These are phyloP conservation scores for Rhizopogon salebrosus DNA, from an alignment of 768 basidiomycete genomes.

Conservation along the genomic window DNA sequence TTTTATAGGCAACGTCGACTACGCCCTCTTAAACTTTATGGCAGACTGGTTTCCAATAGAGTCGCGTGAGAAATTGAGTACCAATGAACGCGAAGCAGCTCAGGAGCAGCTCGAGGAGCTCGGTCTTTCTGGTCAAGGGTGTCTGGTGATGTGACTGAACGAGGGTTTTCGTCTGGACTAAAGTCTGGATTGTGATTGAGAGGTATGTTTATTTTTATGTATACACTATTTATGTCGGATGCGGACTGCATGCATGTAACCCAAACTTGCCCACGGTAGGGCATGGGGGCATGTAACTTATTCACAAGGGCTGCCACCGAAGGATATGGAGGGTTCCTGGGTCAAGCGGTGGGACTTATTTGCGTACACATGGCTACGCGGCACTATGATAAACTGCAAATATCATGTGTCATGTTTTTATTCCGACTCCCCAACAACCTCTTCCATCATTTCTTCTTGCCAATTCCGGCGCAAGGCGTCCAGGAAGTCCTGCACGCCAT, in stretches of 20 bases:
- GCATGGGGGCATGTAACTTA: too few relatives aligned
- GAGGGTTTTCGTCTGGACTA: not conserved
- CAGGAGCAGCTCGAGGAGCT: slow-evolving; percentile 64
- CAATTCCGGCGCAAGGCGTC: slow-evolving; percentile 52
- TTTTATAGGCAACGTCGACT: slow-evolving; percentile 66
- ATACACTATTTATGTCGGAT: not conserved
- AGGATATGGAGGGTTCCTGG: not conserved
- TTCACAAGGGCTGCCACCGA: too few relatives aligned
- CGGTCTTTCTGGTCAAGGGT: slow-evolving; percentile 39
- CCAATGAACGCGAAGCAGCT: slow-evolving; percentile 71
- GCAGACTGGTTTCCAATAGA: slow-evolving; percentile 90
- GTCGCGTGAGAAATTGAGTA: slow-evolving; percentile 63
- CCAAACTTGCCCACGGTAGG: too few relatives aligned
- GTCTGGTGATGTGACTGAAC: slow-evolving; percentile 35
- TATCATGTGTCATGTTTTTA: not conserved
- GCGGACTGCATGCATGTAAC: not conserved
- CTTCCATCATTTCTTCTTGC: slow-evolving; percentile 51
- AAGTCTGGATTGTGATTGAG: too few relatives aligned
- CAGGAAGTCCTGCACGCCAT: slow-evolving; percentile 53
- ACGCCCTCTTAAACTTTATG: slow-evolving; percentile 81
- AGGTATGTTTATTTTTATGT: too few relatives aligned
- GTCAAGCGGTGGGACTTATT: not conserved
- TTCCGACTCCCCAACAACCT: slow-evolving; percentile 31
- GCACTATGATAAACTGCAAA: not conserved
- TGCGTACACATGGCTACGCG: not conserved